Percentiles rank a stretch among this genome's conserved stretches.
These are phyloP conservation scores for Ophiosphaerella narmari DNA, from an alignment of 2,329 filamentous ascomycete genomes.

Conservation along the genomic window DNA sequence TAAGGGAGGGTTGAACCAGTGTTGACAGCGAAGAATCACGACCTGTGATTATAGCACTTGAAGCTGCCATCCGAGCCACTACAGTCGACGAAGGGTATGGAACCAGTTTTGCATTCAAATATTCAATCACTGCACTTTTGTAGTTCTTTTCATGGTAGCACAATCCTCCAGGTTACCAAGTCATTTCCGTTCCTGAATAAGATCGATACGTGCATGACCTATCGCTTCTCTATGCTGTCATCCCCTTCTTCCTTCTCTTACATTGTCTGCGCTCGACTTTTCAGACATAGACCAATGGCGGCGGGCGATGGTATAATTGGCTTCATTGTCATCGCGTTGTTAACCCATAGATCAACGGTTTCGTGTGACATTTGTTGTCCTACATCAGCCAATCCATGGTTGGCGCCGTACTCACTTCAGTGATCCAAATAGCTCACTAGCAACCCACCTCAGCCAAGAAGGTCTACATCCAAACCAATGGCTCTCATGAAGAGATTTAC, in stretches of 20 bases:
- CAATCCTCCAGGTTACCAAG: slow-evolving; percentile 1
- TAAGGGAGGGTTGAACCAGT: too few relatives aligned
- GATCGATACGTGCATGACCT: slow-evolving; percentile 14
- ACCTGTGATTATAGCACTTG: too few relatives aligned
- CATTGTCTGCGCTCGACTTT: background rate
- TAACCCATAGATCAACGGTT: background rate
- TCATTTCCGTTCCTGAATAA: slow-evolving; percentile 23
- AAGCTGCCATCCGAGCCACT: too few relatives aligned
- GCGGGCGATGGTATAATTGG: background rate
- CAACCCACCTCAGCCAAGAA: slow-evolving; percentile 59
- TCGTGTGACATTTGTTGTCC: background rate
- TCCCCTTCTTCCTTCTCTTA: background rate
- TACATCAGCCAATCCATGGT: background rate
- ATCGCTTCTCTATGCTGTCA: background rate
- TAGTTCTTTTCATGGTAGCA: slow-evolving; percentile 3
- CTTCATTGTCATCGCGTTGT: background rate
- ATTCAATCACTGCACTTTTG: slow-evolving; percentile 19
- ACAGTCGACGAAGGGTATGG: background rate
- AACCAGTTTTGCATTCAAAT: slow-evolving; percentile 11
- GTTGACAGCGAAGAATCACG: too few relatives aligned
- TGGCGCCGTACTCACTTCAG: background rate
- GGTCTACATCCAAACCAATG: slow-evolving; percentile 95
- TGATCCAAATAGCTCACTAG: slow-evolving; percentile 1
- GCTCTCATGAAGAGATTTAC: slow-evolving; percentile 99
- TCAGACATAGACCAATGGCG: background rate